A percentile compares a stretch with the other conserved stretches of the same genome.
Conservation (phyloP, 2,329 filamentous ascomycete genomes). For the Aureobasidium mangrovei region DNA sequence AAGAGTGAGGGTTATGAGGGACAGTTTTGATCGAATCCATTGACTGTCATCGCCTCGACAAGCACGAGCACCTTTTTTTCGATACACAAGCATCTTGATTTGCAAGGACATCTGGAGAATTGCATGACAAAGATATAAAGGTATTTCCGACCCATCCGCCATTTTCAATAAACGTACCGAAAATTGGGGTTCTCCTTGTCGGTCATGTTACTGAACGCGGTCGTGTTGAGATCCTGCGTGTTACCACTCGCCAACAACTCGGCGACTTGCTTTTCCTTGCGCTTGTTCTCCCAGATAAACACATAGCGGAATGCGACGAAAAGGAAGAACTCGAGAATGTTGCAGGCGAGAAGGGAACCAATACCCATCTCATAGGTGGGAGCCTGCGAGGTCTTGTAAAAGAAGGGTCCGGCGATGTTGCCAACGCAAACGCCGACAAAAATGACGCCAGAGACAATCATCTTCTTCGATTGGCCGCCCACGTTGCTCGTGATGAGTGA, state of each 20-base stretch:
- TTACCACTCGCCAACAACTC: slow-evolving; percentile 3
- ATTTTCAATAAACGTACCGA: slow-evolving; percentile 14
- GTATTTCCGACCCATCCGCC: too few relatives aligned
- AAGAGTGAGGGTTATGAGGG: slow-evolving; percentile 2
- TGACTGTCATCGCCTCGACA: too few relatives aligned
- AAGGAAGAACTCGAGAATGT: slow-evolving; percentile 1
- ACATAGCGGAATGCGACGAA: background rate
- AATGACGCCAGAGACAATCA: slow-evolving; percentile 34
- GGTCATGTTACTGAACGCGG: slow-evolving; percentile 11
- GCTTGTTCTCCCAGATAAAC: slow-evolving; percentile 1
- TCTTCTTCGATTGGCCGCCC: slow-evolving; percentile 37
- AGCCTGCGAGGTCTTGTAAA: slow-evolving; percentile 4
- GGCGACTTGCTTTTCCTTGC: background rate
- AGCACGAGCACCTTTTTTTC: too few relatives aligned
- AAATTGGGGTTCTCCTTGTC: slow-evolving; percentile 17
- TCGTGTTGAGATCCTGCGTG: background rate
- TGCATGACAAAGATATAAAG: too few relatives aligned
- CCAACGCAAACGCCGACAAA: slow-evolving; percentile 31
- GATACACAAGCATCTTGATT: too few relatives aligned
- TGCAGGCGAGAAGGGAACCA: background rate
- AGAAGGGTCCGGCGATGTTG: slow-evolving; percentile 23
- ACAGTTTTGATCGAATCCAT: background rate
- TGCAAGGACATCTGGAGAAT: too few relatives aligned
- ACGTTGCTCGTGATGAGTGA: slow-evolving; percentile 44
- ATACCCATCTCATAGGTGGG: slow-evolving; percentile 2